Base-by-base conservation (phyloP, 495 filamentous ascomycete genomes). In the Podospora tetraspora region DNA sequence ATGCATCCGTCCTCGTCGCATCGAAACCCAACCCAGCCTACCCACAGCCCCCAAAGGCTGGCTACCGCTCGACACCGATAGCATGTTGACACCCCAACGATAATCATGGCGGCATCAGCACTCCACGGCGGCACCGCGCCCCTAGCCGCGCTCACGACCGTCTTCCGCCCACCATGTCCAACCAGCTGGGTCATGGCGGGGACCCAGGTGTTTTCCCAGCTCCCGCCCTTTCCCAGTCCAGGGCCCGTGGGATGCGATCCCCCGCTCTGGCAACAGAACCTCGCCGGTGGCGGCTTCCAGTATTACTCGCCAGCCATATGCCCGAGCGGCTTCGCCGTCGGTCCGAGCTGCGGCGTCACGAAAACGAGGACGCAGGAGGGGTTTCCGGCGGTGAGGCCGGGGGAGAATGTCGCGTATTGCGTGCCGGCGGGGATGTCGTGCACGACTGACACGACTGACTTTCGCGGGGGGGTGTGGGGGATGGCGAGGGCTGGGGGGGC, bases 281-380 rank as follows among this genome's bases (percentile, higher is more conserved):
- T 82, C 29, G 66, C 70, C 5, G 67, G 72, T 19, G 71, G 70
- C 7, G 79, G 80, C 5, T 81, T 81, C 34, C 72, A 72, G 8
- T 81, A 75, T 62, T 82, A 80, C 68, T 81, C 80, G 16, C 80
- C 80, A 0, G 79, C 79, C 37, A 77, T 81, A 65, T 82, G 80
- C 61, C 79, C 79, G 7, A 67, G 32, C 19, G 79, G 79, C 8
- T 81, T 82, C 62, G 67, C 52, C n/a, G 76, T 75, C 43, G 79
- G 76, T 1, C 71, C 71, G 10, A 68, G 66, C 43, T 82, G 78
- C 66, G 69, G 72, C 22, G 62, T 75, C 60, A 72, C 67, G 13
- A 71, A 69, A 23, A 72, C 70, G 3, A 64, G 74, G 64, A 72
- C 74, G 0, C 62, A 37, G n/a, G 73, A 81, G 59, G 78, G 79